Evolutionary conservation across 2,329 filamentous ascomycete species (phyloP), one percentile per base, ranked within the genome.

Genomic region (Grosmannia serpens): DNA sequence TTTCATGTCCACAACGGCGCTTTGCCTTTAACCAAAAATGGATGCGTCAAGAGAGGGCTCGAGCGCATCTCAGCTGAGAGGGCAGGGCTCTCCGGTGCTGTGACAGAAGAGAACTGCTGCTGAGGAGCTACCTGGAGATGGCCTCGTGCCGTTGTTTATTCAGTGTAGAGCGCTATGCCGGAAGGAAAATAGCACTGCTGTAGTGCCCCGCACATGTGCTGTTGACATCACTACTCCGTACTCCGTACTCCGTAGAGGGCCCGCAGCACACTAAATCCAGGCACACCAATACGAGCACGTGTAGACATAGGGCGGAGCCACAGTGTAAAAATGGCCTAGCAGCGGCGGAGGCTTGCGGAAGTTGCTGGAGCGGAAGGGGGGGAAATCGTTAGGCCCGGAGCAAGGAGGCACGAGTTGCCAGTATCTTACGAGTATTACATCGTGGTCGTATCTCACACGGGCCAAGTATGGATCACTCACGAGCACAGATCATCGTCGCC

Each of bases 211-310:
- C 46, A 46, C n/a, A 47, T 47, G 47, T 9, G 26, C 47, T 26
- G 47, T 52, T 29, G 27, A 52, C 26, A 53, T 33, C 50, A 35
- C 29, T 33, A 13, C 38, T 6, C 13, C 24, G 13, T 4, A 50
- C 10, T 26, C 15, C n/a, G 4, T 22, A 53, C 49, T 56, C 55
- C 26, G 27, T 29, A 31, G 35, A 51, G 47, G 22, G 47, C 15
- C 41, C 20, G 22, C 17, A 35, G 26, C 47, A 22, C 55, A 46
- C 60, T 59, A 58, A 60, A 60, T 61, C 53, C 60, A 61, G 60
- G 60, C 17, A 61, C 60, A 60, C 60, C 60, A 61, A 61, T 61
- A 33, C 58, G 49, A 49, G 50, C 8, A 13, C 31, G 24, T 15
- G 15, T 20, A 31, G 52, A 53, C 20, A 33, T 8, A 11, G 31